phyloP scores from a whole-genome alignment of 1,284 basidiomycete genomes.

The Puccinia coronata region DNA sequence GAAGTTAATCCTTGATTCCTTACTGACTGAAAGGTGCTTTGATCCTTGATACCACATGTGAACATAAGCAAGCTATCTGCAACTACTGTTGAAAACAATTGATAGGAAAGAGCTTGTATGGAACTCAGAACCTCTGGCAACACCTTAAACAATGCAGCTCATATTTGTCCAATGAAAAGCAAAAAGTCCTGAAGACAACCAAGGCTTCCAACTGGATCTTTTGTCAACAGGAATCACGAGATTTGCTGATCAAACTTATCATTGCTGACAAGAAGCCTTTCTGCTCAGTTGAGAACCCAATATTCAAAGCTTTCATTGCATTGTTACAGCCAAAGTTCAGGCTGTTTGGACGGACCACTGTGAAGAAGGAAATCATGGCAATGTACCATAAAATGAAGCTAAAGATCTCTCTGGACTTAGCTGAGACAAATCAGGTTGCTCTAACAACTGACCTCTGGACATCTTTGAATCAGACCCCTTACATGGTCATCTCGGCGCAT shows the following conservation, averaged over 20 bases:
- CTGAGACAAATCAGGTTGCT: not conserved
- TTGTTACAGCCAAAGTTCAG: not conserved
- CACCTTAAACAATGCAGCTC: not conserved
- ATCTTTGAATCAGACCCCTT: not conserved
- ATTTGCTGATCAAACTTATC: not conserved
- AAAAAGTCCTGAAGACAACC: not conserved
- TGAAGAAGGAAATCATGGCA: not conserved
- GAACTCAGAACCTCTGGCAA: not conserved
- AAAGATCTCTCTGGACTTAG: not conserved
- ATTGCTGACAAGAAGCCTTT: not conserved
- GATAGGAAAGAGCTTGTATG: not conserved
- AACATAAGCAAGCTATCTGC: too few relatives aligned
- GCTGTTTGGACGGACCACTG: not conserved
- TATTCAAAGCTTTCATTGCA: not conserved
- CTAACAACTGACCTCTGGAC: not conserved
- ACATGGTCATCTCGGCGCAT: not conserved
- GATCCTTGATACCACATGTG: too few relatives aligned
- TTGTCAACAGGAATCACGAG: not conserved
- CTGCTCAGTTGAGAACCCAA: not conserved
- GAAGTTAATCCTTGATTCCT: too few relatives aligned
- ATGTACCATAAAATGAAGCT: not conserved
- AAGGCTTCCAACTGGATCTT: not conserved
- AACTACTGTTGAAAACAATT: too few relatives aligned
- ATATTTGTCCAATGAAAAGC: not conserved
- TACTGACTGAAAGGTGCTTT: too few relatives aligned